Percentiles rank a stretch among this genome's conserved stretches.
These are phyloP conservation scores for Colletotrichum zoysiae DNA, from an alignment of 2,329 filamentous ascomycete species.

Conservation along the genomic window DNA sequence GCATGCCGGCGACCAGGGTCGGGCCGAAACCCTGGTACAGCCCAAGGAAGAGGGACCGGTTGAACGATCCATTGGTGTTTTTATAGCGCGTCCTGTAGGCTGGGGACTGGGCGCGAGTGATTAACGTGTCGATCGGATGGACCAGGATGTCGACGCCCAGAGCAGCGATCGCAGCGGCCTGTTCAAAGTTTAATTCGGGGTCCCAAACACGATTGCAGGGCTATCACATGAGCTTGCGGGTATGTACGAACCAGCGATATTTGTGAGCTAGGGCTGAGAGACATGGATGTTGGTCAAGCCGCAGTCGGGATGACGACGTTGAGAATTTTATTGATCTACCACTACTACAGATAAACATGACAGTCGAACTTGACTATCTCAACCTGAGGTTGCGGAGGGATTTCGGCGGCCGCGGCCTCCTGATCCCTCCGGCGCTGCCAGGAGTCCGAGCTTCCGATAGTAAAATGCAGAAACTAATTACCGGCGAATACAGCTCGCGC, in stretches of 20 bases:
- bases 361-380: too few species aligned
- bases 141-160: conserved; percentile 36
- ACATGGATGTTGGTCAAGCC: background rate
- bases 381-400: background rate
- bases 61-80: conserved; percentile 30
- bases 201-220: background rate
- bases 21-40: conserved; percentile 44
- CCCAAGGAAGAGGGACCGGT: conserved; percentile 38
- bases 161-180: conserved; percentile 32
- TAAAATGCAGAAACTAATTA: background rate
- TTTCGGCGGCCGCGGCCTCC: background rate
- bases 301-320: background rate
- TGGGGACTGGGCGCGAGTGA: conserved; percentile 43
- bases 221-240: background rate
- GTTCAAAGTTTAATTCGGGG: background rate
- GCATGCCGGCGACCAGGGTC: conserved; percentile 40
- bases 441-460: background rate
- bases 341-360: background rate
- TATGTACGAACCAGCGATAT: background rate
- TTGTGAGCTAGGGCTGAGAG: background rate
- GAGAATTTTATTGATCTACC: background rate
- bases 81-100: conserved; percentile 40
- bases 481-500: background rate
- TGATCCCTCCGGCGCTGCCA: background rate
- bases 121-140: conserved; percentile 43